Percentiles rank a stretch among this genome's conserved stretches.
Evolutionary conservation across 352 stramenopile species (phyloP).

Genomic region (Phytophthora hibernalis): DNA sequence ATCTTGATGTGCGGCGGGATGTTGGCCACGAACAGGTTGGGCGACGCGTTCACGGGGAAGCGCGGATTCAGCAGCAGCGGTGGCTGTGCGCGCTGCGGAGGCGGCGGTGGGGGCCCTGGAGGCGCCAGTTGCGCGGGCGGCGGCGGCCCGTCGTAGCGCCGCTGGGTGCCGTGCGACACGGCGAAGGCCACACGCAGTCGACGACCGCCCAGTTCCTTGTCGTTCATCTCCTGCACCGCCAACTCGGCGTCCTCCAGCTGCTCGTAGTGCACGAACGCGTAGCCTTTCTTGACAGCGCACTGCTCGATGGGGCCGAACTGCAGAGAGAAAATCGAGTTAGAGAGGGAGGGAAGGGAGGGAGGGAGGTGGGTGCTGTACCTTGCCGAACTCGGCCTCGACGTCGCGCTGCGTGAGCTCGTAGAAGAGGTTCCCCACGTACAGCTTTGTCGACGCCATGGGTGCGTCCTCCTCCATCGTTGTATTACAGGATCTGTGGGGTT

Average conservation of each 20-base stretch:
- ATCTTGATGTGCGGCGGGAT: conserved; percentile 72
- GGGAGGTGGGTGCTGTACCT: conserved; percentile 18
- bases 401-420: conserved; percentile 56
- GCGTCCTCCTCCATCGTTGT: conserved; percentile 18
- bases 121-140: conserved; percentile 6
- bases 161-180: conserved; percentile 36
- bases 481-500: neutral
- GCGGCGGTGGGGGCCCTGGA: conserved; percentile 4
- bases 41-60: conserved; percentile 35
- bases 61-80: conserved; percentile 28
- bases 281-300: conserved; percentile 65
- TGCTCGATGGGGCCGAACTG: conserved; percentile 61
- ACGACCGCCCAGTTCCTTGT: conserved; percentile 51
- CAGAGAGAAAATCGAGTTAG: neutral
- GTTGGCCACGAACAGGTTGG: conserved; percentile 71
- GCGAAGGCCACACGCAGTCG: conserved; percentile 58
- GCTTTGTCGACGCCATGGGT: conserved; percentile 56
- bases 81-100: neutral
- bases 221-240: conserved; percentile 59
- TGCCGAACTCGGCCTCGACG: conserved; percentile 57
- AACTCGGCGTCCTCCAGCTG: conserved; percentile 51
- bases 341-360: neutral
- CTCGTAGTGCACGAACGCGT: conserved; percentile 65
- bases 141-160: conserved; percentile 37
- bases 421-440: conserved; percentile 73